phyloP scores from a whole-genome alignment of 257 asterid genomes.

The Leptodermis oblonga region DNA sequence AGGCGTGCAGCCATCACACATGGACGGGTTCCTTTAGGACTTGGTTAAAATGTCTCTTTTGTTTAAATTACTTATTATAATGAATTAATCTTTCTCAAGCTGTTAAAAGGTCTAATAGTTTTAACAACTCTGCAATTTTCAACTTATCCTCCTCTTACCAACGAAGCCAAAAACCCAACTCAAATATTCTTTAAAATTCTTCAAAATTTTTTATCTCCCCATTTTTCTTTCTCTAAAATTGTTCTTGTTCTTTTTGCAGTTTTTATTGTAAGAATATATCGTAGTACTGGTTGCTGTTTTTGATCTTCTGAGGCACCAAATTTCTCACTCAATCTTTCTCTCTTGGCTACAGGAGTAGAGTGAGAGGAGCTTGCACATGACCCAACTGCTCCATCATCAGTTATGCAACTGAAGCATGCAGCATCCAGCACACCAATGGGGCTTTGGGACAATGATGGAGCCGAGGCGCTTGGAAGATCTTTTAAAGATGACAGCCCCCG shows the following conservation, averaged over 20 bases:
- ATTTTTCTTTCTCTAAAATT: background rate
- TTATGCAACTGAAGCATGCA: constrained; percentile 36
- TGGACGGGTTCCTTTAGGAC: too few relatives aligned
- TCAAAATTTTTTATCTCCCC: background rate
- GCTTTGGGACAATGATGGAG: constrained; percentile 29
- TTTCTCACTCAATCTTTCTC: constrained; percentile 15
- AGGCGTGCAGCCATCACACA: too few relatives aligned
- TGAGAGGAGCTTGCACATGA: constrained; percentile 29
- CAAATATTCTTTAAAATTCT: background rate
- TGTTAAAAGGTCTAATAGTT: constrained; percentile 30
- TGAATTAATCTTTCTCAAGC: constrained; percentile 26
- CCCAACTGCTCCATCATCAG: constrained; percentile 31
- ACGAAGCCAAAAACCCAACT: too few relatives aligned
- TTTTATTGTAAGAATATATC: constrained; percentile 9
- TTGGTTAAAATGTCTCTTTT: too few relatives aligned
- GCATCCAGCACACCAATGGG: constrained; percentile 44
- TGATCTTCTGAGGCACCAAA: constrained; percentile 13
- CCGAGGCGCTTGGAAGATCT: constrained; percentile 21
- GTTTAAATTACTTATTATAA: too few relatives aligned
- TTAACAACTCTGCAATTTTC: constrained; percentile 25
- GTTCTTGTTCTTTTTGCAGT: background rate
- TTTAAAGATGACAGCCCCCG: constrained; percentile 17
- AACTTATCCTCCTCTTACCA: constrained; percentile 12
- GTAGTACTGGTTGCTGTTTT: constrained; percentile 4
- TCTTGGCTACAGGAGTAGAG: constrained; percentile 30